These are phyloP conservation scores for Emmonsiellopsis sp. DNA, from an alignment of 2,329 filamentous ascomycete genomes.

Conservation along the genomic window DNA sequence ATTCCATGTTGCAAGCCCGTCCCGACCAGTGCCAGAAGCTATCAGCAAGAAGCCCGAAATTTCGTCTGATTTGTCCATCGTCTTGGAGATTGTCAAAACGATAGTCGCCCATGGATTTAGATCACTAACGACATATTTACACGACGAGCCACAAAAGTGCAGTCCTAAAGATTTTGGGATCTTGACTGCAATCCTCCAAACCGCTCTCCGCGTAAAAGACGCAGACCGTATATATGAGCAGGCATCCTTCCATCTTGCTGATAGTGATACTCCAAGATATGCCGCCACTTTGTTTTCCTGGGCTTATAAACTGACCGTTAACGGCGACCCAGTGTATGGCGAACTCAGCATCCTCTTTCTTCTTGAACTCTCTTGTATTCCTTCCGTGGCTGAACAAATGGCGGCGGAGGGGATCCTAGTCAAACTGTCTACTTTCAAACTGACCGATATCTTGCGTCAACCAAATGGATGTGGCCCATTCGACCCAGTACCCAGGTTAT, in stretches of 20 bases:
- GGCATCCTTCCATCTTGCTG: conserved; percentile 59
- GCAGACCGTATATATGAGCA: conserved; percentile 63
- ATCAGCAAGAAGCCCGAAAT: conserved; percentile 29
- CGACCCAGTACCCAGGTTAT: conserved; percentile 66
- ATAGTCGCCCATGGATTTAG: conserved; percentile 77
- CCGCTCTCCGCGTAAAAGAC: conserved; percentile 67
- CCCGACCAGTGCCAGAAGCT: conserved; percentile 26
- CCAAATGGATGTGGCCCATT: conserved; percentile 66
- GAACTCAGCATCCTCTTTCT: conserved; percentile 86
- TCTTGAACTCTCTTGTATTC: conserved; percentile 74
- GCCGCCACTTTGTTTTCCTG: conserved; percentile 86
- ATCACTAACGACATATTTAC: conserved; percentile 69
- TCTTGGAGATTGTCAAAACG: conserved; percentile 71
- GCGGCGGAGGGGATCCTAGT: conserved; percentile 77
- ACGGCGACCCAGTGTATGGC: conserved; percentile 82
- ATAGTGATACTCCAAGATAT: conserved; percentile 63
- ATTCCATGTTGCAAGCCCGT: conserved; percentile 31
- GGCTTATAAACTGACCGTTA: conserved; percentile 71
- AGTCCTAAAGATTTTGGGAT: conserved; percentile 76
- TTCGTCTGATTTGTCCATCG: conserved; percentile 43
- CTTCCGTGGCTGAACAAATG: conserved; percentile 75
- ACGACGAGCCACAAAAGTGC: conserved; percentile 59
- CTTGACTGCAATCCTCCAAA: conserved; percentile 79
- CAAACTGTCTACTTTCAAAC: conserved; percentile 67
- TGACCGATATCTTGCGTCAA: conserved; percentile 66